Conservation (phyloP, 2,329 filamentous ascomycete genomes). For the Endocalyx cinctus region DNA sequence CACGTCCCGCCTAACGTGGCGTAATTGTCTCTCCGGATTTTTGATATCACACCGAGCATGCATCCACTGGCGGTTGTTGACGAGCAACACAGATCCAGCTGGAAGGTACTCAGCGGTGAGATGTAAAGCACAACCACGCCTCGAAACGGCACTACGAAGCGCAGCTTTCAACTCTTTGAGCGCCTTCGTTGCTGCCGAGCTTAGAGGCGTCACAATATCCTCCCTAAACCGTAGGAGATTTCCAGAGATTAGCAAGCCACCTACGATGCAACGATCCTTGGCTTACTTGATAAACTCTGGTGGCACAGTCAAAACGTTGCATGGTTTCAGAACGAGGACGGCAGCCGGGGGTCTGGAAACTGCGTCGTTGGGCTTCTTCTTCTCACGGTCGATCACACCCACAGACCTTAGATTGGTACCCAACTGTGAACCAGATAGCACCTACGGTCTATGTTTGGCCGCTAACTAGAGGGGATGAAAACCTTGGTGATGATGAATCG, state of each 20-base stretch:
- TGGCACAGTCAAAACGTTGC: constrained; percentile 34
- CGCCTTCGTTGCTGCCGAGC: constrained; percentile 13
- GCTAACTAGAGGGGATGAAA: too few relatives aligned
- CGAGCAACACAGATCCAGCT: constrained; percentile 22
- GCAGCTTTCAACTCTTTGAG: constrained; percentile 20
- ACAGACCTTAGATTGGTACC: too few relatives aligned
- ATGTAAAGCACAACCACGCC: constrained; percentile 18
- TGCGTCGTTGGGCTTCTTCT: constrained; percentile 25
- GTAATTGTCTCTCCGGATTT: constrained; percentile 30
- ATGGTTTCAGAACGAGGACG: constrained; percentile 38
- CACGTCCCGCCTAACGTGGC: constrained; percentile 31
- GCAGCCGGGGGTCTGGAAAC: constrained; percentile 24
- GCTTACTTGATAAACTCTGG: too few relatives aligned
- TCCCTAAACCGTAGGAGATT: constrained; percentile 25
- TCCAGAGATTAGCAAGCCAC: constrained; percentile 21
- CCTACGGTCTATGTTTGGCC: too few relatives aligned
- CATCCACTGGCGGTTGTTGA: constrained; percentile 32
- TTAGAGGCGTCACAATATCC: constrained; percentile 28
- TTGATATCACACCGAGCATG: constrained; percentile 28
- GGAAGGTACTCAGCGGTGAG: constrained; percentile 24
- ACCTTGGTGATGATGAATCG: too few relatives aligned
- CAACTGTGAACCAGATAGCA: too few relatives aligned
- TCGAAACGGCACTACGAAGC: constrained; percentile 11
- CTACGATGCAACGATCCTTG: constrained; percentile 29
- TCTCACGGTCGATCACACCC: too few relatives aligned